Evolutionary conservation across 345 rosid genomes (phyloP).

Genomic region (Pistacia vera): DNA sequence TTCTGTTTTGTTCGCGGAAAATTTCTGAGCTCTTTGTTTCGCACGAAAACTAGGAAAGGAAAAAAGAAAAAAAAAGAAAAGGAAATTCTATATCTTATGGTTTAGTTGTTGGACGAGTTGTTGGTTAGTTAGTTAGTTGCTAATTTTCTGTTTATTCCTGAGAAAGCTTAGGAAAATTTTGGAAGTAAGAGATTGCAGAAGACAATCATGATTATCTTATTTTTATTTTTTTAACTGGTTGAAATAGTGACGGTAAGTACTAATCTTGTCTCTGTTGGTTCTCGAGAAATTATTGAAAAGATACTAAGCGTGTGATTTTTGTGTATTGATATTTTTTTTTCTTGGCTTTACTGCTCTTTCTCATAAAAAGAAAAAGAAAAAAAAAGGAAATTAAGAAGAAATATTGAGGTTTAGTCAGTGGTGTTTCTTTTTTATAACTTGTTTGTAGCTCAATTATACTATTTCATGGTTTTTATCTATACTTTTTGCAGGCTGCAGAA

Average conservation of each 20-base stretch:
- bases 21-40: neutral
- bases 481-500: conserved; percentile 53
- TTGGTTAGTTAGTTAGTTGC: no score
- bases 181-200: neutral
- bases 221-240: neutral
- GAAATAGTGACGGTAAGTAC: neutral
- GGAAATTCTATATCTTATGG: neutral
- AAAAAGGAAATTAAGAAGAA: neutral
- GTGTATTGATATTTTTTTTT: neutral
- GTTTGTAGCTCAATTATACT: neutral
- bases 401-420: neutral
- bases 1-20: neutral
- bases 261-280: neutral
- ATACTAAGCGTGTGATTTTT: neutral
- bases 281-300: neutral
- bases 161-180: no score
- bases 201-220: neutral
- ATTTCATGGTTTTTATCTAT: neutral
- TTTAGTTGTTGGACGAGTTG: no score
- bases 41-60: no score
- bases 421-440: neutral
- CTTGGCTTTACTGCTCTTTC: neutral
- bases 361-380: neutral
- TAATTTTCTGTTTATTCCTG: no score
- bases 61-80: no score